These are phyloP conservation scores for Wilcoxina mikolae DNA, from an alignment of 495 filamentous ascomycete genomes.

Conservation along the genomic window DNA sequence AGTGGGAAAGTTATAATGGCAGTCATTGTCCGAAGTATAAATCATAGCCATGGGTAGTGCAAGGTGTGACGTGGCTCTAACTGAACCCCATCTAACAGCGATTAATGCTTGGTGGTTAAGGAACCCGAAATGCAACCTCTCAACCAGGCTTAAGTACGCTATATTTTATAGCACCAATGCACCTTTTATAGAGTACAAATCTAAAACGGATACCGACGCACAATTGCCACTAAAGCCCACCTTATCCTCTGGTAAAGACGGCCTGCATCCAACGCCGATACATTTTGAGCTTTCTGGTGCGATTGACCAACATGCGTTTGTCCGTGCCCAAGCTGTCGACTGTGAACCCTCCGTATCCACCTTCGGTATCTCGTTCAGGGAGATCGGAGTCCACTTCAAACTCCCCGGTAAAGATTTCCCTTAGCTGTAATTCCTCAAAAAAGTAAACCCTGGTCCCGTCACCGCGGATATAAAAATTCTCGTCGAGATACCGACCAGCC, in stretches of 20 bases:
- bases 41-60: no score
- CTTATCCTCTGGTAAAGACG: conserved; percentile 66
- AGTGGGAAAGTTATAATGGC: background rate
- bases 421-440: conserved; percentile 73
- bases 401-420: conserved; percentile 56
- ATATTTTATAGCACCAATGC: no score
- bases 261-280: conserved; percentile 97
- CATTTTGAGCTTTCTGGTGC: conserved; percentile 84
- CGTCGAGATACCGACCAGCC: conserved; percentile 77
- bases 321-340: conserved; percentile 66
- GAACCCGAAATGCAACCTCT: no score
- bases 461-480: conserved; percentile 92
- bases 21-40: no score
- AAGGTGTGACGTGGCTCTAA: no score
- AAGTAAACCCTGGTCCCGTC: conserved; percentile 97
- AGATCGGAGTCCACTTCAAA: conserved; percentile 8
- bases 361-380: conserved; percentile 27
- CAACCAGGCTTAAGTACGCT: no score
- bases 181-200: no score
- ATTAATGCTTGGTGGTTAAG: no score
- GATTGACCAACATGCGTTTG: conserved; percentile 78
- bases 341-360: conserved; percentile 35
- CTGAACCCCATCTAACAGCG: no score
- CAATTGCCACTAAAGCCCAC: no score
- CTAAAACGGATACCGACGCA: no score